Percentiles rank a stretch among this genome's conserved stretches.
These are phyloP conservation scores for Aspergillus carlsbadensis DNA, from an alignment of 495 filamentous ascomycete species.

Conservation along the genomic window DNA sequence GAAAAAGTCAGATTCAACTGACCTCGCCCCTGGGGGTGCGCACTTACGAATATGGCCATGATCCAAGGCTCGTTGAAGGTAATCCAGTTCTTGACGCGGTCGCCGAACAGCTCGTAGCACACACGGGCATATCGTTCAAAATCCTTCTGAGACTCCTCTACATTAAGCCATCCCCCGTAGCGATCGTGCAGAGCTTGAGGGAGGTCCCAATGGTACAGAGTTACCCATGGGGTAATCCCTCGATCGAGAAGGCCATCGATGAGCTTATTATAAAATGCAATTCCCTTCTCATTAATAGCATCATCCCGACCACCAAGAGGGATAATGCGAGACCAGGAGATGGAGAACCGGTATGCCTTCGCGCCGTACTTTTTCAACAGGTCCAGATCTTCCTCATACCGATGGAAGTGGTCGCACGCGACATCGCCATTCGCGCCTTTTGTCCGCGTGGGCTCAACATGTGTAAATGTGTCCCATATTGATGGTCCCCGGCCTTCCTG, in stretches of 20 bases:
- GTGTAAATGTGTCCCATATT: constrained; percentile 70
- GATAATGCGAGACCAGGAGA: constrained; percentile 69
- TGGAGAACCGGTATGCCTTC: constrained; percentile 65
- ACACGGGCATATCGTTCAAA: constrained; percentile 43
- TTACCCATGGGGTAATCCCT: constrained; percentile 41
- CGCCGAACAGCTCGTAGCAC: constrained; percentile 35
- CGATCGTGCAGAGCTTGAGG: constrained; percentile 42
- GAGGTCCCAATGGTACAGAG: constrained; percentile 50
- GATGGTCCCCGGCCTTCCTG: constrained; percentile 63
- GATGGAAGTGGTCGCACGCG: constrained; percentile 70
- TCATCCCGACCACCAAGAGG: constrained; percentile 42
- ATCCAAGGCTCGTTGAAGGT: constrained; percentile 51
- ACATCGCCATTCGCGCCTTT: constrained; percentile 57
- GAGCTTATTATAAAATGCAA: constrained; percentile 40
- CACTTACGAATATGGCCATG: constrained; percentile 39
- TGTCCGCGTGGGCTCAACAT: constrained; percentile 61
- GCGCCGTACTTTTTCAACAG: constrained; percentile 60
- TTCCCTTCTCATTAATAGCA: constrained; percentile 35
- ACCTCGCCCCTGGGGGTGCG: constrained; percentile 36
- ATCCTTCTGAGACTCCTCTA: constrained; percentile 38
- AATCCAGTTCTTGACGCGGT: constrained; percentile 48
- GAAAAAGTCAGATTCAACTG: not conserved
- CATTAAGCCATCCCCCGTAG: constrained; percentile 41
- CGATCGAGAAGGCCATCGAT: constrained; percentile 38
- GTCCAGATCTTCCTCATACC: constrained; percentile 62